Evolutionary conservation across 1,139 yeast genomes (phyloP), one percentile per base, ranked within the genome.

Genomic region (Kodamaea suecica): DNA sequence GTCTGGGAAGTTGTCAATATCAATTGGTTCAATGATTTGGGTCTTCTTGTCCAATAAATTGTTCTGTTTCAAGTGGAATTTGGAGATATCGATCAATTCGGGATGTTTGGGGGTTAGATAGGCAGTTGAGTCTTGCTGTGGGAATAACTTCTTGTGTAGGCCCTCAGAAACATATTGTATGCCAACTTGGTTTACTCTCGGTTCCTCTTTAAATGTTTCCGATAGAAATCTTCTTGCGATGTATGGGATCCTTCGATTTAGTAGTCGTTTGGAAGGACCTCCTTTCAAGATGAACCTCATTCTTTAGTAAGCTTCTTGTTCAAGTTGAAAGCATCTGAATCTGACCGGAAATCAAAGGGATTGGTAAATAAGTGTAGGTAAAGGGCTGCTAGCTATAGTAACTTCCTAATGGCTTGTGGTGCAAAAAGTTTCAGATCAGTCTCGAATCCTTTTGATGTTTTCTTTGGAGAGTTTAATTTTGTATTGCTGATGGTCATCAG

Each of bases 1-100:
- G 15, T 60, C 56, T 0, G 99, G 98, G 21, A 88, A 59, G 30
- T 58, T 49, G 2, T 70, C 59, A 33, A 92, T 74, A 12, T 64
- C 53, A 3, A 88, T 76, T 0, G 95, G 88, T 2, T 71, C 72
- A 2, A 72, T 59, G 5, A 78, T 58, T n/a, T 74, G 73, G 1
- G 97, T 87, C 43, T 76, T 76, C 54, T 86, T 90, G 3, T 95
- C 95, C 17, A 84, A 61, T n/a, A 94, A 63, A 1, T 75, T 80
- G 52, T 87, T 84, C 12, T 69, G 66, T 11, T 63, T 52, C 27
- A 94, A 64, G 49, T 86, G 92, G 12, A 63, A 53, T 45, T 76
- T 71, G 0, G 97, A 75, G 11, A 84, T 60, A 11, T 75, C 67
- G 7, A 80, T 60, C 19, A 84, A 59, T 10, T 61, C 61, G 3